Conservation (phyloP, 192 early-diverging fungal species). For the Mortierella alpina region DNA sequence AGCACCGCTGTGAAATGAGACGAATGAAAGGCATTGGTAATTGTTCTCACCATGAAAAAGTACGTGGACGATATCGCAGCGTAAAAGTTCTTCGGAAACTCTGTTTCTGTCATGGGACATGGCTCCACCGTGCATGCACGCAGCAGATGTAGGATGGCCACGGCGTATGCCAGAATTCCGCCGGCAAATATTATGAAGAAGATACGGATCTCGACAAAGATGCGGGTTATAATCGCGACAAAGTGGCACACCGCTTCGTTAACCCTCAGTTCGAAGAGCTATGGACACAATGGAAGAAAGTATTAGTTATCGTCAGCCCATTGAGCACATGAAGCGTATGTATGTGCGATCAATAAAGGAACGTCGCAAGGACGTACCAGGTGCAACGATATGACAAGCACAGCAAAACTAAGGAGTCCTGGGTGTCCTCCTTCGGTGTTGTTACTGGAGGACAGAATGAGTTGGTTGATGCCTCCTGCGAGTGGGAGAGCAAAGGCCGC, state of each 20-base stretch:
- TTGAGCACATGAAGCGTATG: background rate
- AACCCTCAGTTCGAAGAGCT: slow-evolving; percentile 25
- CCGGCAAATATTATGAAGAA: slow-evolving; percentile 17
- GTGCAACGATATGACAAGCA: slow-evolving; percentile 6
- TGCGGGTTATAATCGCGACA: slow-evolving; percentile 11
- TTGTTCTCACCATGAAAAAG: slow-evolving; percentile 20
- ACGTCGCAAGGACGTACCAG: background rate
- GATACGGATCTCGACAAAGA: slow-evolving; percentile 11
- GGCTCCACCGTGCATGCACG: background rate
- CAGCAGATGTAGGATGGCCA: slow-evolving; percentile 19
- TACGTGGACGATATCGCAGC: slow-evolving; percentile 5
- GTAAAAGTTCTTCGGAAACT: background rate
- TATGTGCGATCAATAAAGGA: background rate
- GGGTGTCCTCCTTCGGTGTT: background rate
- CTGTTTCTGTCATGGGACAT: background rate
- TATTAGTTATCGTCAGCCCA: background rate
- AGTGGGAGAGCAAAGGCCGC: slow-evolving; percentile 5
- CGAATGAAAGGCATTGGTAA: background rate
- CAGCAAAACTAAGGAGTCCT: slow-evolving; percentile 6
- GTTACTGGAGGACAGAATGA: background rate
- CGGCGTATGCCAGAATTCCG: slow-evolving; percentile 11
- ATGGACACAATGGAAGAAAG: background rate
- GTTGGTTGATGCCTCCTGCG: slow-evolving; percentile 4
- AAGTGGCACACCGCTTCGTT: slow-evolving; percentile 12
- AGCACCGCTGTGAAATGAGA: background rate